phyloP scores from a whole-genome alignment of 495 filamentous ascomycete genomes.

The Penicillium silybi region DNA sequence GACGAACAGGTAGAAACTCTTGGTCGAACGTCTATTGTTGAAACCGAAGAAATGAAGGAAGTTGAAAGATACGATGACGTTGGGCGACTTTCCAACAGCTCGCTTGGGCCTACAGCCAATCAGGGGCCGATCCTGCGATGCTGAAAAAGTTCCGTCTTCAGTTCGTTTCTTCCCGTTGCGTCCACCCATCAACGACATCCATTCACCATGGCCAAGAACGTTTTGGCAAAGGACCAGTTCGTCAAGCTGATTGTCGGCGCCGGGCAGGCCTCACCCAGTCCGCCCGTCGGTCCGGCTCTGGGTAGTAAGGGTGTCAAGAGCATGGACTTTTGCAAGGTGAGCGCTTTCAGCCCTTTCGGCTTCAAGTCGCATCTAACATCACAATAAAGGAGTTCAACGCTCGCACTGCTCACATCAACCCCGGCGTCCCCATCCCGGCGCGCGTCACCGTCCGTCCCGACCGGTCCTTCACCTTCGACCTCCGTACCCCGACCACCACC shows the following conservation, averaged over 20 bases:
- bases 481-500: conserved; percentile 88
- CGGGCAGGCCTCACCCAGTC: conserved; percentile 92
- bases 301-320: conserved; percentile 98
- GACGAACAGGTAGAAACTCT: background rate
- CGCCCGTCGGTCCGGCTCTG: conserved; percentile 95
- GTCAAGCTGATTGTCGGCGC: conserved; percentile 98
- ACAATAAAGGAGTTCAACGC: conserved; percentile 88
- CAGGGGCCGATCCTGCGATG: conserved; percentile 4
- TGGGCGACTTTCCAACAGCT: conserved; percentile 15
- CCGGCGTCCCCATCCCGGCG: conserved; percentile 84
- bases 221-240: conserved; percentile 70
- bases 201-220: conserved; percentile 72
- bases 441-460: conserved; percentile 90
- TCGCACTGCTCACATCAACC: conserved; percentile 75
- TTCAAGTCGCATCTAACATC: conserved; percentile 3
- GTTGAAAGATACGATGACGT: conserved; percentile 18
- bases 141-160: conserved; percentile 27
- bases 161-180: background rate
- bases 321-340: conserved; percentile 99
- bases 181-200: background rate
- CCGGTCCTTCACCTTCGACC: conserved; percentile 86
- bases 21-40: background rate
- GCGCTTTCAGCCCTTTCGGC: conserved; percentile 8
- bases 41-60: background rate
- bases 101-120: conserved; percentile 24